A percentile compares a stretch with the other conserved stretches of the same genome.
These are phyloP conservation scores for Tuber indicum DNA, from an alignment of 495 filamentous ascomycete species.

Conservation along the genomic window DNA sequence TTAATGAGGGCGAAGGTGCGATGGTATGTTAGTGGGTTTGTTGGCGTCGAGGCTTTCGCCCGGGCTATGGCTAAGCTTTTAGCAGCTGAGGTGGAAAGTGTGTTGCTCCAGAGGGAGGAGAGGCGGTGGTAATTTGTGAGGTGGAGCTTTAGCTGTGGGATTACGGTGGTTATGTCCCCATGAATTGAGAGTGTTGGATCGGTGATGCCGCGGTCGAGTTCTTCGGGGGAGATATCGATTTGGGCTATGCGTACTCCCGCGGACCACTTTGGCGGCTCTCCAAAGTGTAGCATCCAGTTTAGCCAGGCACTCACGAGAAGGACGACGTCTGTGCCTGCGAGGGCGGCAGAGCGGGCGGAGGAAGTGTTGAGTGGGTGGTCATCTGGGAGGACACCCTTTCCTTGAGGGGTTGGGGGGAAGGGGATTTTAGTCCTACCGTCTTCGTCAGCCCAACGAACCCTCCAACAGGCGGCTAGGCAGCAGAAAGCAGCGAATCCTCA, in stretches of 20 bases:
- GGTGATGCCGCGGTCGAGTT: slow-evolving; percentile 50
- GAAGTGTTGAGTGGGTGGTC: slow-evolving; percentile 53
- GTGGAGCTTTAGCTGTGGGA: slow-evolving; percentile 47
- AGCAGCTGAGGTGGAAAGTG: slow-evolving; percentile 39
- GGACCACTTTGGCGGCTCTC: slow-evolving; percentile 55
- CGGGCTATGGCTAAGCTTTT: slow-evolving; percentile 38
- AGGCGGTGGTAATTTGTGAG: slow-evolving; percentile 48
- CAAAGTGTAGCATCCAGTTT: slow-evolving; percentile 62
- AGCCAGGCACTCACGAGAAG: slow-evolving; percentile 57
- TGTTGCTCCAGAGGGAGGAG: slow-evolving; percentile 43
- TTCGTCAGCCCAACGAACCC: not conserved
- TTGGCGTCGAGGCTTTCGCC: slow-evolving; percentile 48
- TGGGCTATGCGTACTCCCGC: slow-evolving; percentile 52
- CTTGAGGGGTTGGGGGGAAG: slow-evolving; percentile 60
- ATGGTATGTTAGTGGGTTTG: slow-evolving; percentile 51
- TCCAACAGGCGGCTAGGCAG: not conserved
- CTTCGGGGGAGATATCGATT: slow-evolving; percentile 55
- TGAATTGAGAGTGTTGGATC: slow-evolving; percentile 49
- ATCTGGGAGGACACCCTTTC: slow-evolving; percentile 58
- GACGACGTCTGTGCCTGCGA: slow-evolving; percentile 56
- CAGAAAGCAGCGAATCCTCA: not conserved
- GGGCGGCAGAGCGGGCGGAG: slow-evolving; percentile 54
- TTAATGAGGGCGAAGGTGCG: slow-evolving; percentile 54
- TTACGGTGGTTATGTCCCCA: slow-evolving; percentile 52
- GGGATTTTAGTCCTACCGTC: slow-evolving; percentile 48